Conservation (phyloP, 371 early-diverging fungal species). For the Choanephora cucurbitarum region DNA sequence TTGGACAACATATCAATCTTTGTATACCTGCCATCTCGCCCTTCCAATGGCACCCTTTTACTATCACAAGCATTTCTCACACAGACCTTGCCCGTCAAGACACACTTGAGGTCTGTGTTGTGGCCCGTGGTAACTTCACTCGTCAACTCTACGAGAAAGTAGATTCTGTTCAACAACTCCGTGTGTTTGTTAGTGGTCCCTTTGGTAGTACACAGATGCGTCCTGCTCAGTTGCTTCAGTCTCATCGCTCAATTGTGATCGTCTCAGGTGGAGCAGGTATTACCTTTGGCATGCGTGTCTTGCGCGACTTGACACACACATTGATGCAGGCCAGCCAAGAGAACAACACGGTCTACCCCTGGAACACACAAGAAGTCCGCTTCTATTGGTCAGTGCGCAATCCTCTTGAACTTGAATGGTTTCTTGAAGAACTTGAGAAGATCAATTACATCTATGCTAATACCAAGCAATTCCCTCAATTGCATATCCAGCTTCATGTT, state of each 20-base stretch:
- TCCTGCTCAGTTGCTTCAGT: constrained; percentile 23
- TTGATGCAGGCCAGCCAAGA: constrained; percentile 1
- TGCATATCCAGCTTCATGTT: constrained; percentile 23
- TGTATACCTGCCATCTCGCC: constrained; percentile 56
- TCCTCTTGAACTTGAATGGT: constrained; percentile 53
- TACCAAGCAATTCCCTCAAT: constrained; percentile 6
- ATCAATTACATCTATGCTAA: constrained; percentile 22
- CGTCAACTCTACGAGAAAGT: constrained; percentile 38
- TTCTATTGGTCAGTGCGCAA: constrained; percentile 44
- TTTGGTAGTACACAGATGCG: constrained; percentile 25
- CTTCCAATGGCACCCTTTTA: constrained; percentile 68
- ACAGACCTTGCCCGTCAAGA: constrained; percentile 10
- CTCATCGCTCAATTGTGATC: constrained; percentile 38
- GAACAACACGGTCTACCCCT: background rate
- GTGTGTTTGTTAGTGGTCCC: constrained; percentile 56
- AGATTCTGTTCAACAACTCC: constrained; percentile 34
- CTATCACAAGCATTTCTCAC: constrained; percentile 45
- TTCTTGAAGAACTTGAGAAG: constrained; percentile 46
- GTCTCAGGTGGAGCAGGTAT: constrained; percentile 58
- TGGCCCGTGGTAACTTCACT: constrained; percentile 62
- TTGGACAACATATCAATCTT: constrained; percentile 62
- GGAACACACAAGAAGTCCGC: constrained; percentile 28
- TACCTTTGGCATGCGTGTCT: constrained; percentile 53
- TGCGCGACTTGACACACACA: constrained; percentile 44
- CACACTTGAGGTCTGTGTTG: constrained; percentile 41